Percentiles rank a stretch among this genome's conserved stretches.
These are phyloP conservation scores for Ophiostoma sp. DNA, from an alignment of 2,329 filamentous ascomycete genomes.

Conservation along the genomic window DNA sequence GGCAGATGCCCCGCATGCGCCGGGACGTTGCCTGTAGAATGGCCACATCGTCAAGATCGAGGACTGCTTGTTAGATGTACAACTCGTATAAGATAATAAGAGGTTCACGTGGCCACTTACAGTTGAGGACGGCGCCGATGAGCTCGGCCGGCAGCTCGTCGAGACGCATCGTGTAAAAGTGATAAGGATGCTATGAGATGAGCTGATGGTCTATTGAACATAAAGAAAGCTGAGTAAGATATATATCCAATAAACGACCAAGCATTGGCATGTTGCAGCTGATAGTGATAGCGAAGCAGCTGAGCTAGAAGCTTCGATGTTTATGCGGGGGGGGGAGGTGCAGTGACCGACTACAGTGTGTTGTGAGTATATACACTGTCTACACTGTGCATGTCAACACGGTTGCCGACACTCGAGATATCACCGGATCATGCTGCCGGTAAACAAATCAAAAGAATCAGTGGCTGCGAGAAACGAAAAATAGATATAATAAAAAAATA, in stretches of 20 bases:
- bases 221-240: background rate
- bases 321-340: conserved; percentile 3
- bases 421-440: background rate
- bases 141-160: conserved; percentile 13
- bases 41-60: conserved; percentile 60
- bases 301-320: conserved; percentile 16
- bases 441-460: too few relatives aligned
- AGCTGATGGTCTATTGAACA: background rate
- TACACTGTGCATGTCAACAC: background rate
- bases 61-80: conserved; percentile 42
- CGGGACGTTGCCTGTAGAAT: conserved; percentile 64
- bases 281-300: background rate
- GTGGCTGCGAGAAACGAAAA: too few relatives aligned
- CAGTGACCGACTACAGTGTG: background rate
- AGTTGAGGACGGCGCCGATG: conserved; percentile 10
- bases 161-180: background rate
- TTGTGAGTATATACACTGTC: background rate
- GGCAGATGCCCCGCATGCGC: conserved; percentile 59
- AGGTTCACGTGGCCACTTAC: background rate
- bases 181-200: background rate
- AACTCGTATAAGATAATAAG: background rate
- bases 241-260: background rate
- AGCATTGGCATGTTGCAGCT: background rate
- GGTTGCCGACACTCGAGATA: background rate
- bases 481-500: too few relatives aligned